A percentile compares a stretch with the other conserved stretches of the same genome.
Conservation (phyloP, 495 filamentous ascomycete genomes). For the Aspergillus olivimuriae region DNA sequence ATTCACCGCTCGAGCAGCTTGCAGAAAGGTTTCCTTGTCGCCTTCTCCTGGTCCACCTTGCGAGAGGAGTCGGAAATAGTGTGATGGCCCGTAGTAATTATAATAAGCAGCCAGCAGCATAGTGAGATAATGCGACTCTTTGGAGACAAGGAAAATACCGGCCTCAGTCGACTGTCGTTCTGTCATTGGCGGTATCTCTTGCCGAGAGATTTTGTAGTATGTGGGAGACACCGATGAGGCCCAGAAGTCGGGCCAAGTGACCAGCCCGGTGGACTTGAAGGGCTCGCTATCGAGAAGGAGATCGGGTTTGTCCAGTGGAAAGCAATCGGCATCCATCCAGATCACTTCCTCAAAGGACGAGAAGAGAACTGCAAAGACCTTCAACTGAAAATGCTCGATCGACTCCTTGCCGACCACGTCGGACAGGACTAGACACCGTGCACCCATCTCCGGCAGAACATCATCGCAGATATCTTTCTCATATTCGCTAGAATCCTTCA, state of each 20-base stretch:
- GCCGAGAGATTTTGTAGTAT: slow-evolving; percentile 49
- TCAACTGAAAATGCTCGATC: slow-evolving; percentile 51
- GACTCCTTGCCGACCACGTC: slow-evolving; percentile 35
- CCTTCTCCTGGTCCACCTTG: slow-evolving; percentile 53
- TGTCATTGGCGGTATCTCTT: slow-evolving; percentile 33
- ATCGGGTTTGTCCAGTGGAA: slow-evolving; percentile 48
- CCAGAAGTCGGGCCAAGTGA: slow-evolving; percentile 62
- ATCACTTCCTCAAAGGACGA: slow-evolving; percentile 55
- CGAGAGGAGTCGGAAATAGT: slow-evolving; percentile 53
- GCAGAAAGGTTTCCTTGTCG: slow-evolving; percentile 60
- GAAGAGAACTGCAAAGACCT: slow-evolving; percentile 54
- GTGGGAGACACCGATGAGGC: slow-evolving; percentile 42
- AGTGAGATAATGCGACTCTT: slow-evolving; percentile 44
- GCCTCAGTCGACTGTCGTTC: slow-evolving; percentile 45
- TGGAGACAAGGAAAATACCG: slow-evolving; percentile 52
- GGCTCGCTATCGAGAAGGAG: slow-evolving; percentile 44
- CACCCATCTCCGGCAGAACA: slow-evolving; percentile 44
- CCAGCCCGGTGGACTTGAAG: slow-evolving; percentile 45
- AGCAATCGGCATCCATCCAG: slow-evolving; percentile 56
- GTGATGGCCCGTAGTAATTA: slow-evolving; percentile 52
- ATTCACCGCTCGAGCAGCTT: slow-evolving; percentile 45
- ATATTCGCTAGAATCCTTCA: slow-evolving; percentile 44
- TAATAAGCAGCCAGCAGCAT: slow-evolving; percentile 57
- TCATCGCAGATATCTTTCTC: slow-evolving; percentile 47
- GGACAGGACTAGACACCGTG: slow-evolving; percentile 44